Base-by-base conservation (phyloP, 352 stramenopile species). In the Globisporangium yorkense region DNA sequence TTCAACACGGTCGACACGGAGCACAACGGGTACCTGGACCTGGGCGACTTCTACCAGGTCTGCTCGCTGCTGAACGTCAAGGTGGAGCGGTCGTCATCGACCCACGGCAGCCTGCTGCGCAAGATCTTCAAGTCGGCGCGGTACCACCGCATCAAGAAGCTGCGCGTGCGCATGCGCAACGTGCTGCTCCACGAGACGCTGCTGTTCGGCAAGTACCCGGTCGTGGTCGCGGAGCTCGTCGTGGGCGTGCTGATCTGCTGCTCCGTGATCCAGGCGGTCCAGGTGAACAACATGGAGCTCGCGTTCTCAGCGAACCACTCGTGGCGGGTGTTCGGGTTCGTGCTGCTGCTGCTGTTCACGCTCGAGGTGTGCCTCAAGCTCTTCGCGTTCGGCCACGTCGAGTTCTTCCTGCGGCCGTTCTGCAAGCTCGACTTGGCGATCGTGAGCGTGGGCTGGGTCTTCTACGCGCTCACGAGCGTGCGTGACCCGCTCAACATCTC, bases 231-330 rank as follows among this genome's bases (percentile, higher is more conserved):
- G 0, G 84, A 93, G 60, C 63, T 91, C 13, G 71, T 91, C 20
- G 84, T 93, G 3, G 84, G 84, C 9, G 50, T 75, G 51, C 64
- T 93, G 29, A 91, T 93, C 60, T 87, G 79, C 56, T 67, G 91
- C 7, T 90, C 79, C 7, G 80, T 93, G 44, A 66, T 91, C 16
- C 84, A 93, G 51, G 79, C 84, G 21, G 72, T 90, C 24, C 84
- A 93, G 54, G 84, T 93, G 6, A 93, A 93, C 76, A 89, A 91
- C 58, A 88, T 91, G 47, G 52, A 80, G 39, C 52, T 91, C 8
- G 83, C 84, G 31, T 91, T 91, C 54, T 89, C 79, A 0, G 72
- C 78, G 18, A 89, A 93, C 60, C 70, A 70, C 10, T 84, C 72
- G 31, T 93, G 84, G 84, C 80, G 84, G 3, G 56, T 91, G 29